Evolutionary conservation across 257 asterid species (phyloP), one percentile per base, ranked within the genome.

Genomic region (Primulina huaijiensis): DNA sequence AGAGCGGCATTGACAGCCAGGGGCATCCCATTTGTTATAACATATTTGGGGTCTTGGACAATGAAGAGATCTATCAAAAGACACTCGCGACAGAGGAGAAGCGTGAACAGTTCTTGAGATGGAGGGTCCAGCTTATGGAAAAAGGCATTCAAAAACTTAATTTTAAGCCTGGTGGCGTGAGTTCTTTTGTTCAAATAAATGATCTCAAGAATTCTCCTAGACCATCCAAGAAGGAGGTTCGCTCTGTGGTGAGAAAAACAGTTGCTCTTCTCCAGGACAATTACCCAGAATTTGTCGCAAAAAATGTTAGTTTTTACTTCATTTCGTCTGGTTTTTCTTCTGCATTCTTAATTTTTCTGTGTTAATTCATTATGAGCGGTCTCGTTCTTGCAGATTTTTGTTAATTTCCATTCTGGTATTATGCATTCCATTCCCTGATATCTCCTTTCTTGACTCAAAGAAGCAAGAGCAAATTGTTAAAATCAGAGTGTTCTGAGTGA

Each of bases 121-220:
- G 97, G 97, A 83, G 95, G 61, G 88, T 88, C 71, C 93, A 86
- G 79, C 84, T 90, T 3, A 83, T 90, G 92, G 97, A 90, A 85
- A 84, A 78, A 70, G 92, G 93, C 7, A 78, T 86, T 33, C 82
- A 78, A 72, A 80, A 88, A 52, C 90, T 90, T 2, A 85, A 88
- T 65, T 90, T 90, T 67, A 83, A 76, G 62, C 79, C 97, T 0
- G 86, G 79, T 19, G 85, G 91, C 35, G 71, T 86, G 12, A 82
- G 78, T 33, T 84, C 97, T 0, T 60, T 90, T 57, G 83, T 90
- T 68, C 97, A 90, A 29, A 77, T 90, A 31, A 88, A 88, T 40
- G 97, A 90, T 76, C 87, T 90, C 37, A 81, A 79, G 69, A 88
- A 86, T 27, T 88, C 89, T 8, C 84, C 86, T 0, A 88, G 90